Base-by-base conservation (phyloP, 257 asterid genomes). In the Nicotiana paniculata region DNA sequence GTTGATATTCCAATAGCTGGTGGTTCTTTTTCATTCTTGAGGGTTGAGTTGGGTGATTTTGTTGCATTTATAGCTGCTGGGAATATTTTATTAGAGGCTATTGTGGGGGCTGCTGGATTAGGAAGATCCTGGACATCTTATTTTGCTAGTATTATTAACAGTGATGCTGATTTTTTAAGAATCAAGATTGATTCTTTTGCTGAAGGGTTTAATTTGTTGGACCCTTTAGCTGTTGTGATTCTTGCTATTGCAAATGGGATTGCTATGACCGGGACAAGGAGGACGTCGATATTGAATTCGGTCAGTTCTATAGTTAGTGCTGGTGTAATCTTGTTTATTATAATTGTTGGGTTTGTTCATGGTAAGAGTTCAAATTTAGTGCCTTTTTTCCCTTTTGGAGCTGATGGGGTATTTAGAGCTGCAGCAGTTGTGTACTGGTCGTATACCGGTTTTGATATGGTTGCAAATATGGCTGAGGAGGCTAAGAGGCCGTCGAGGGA, bases 401-500 rank as follows among this genome's bases (percentile, higher is more conserved):
- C 93, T 0, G 87, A 87, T 21, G 97, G 99, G 9, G 90, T 90
- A 21, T 91, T 96, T 86, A 87, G 91, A 2, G 98, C 99, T 15
- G 93, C 98, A 8, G 98, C 99, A 1, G 91, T 94, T 2, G 98
- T 96, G 70, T 96, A 84, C 82, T 96, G 99, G 99, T 96, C 99
- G 3, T 96, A 96, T 59, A 93, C 98, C 0, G 99, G 99, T 26
- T 95, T 95, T 24, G 99, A 95, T 64, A 91, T 93, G 95, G 98
- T 95, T 58, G 98, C 99, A 6, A 93, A 93, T 9, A 92, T 95
- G 99, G 99, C 99, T 9, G 99, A 95, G 79, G 99, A 95, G 88
- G 96, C 97, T 10, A 91, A 89, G 77, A 93, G 87, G 35, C 99
- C 99, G 3, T 84, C 98, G 2, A 90, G 96, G 82, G 99, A 95